phyloP scores from a whole-genome alignment of 1,284 basidiomycete genomes.

The Cutaneotrichosporon cyanovorans region DNA sequence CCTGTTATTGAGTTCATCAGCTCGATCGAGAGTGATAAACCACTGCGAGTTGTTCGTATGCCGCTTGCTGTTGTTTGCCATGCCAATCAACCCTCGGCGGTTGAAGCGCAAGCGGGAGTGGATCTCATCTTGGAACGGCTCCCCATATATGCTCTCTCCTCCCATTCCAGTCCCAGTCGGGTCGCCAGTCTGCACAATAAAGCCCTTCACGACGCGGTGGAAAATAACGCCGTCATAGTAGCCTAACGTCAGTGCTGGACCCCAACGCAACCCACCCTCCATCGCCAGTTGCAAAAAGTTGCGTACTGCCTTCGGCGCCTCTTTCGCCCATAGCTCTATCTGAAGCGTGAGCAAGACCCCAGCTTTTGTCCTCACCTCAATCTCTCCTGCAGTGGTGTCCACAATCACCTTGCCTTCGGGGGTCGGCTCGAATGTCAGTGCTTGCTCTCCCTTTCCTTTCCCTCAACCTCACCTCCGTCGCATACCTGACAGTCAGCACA shows the following conservation, averaged over 20 bases:
- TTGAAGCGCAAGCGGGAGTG: conserved; percentile 66
- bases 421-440: too few species aligned
- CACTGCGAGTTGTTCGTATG: conserved; percentile 83
- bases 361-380: conserved; percentile 51
- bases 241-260: conserved; percentile 49
- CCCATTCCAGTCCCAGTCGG: conserved; percentile 82
- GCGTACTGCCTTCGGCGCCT: conserved; percentile 85
- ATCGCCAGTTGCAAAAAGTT: conserved; percentile 85
- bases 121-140: conserved; percentile 88
- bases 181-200: conserved; percentile 93
- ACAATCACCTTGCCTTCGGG: conserved; percentile 80
- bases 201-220: conserved; percentile 72
- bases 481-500: conserved; percentile 26
- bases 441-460: conserved; percentile 8
- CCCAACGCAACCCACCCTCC: conserved; percentile 59
- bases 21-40: conserved; percentile 81
- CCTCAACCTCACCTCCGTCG: conserved; percentile 29
- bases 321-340: conserved; percentile 91
- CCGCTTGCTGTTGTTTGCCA: conserved; percentile 83
- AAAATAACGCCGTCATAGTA: conserved; percentile 95
- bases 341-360: conserved; percentile 19
- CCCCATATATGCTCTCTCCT: conserved; percentile 85
- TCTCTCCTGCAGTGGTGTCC: conserved; percentile 81
- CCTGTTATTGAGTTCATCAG: conserved; percentile 80
- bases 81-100: conserved; percentile 80